phyloP scores from a whole-genome alignment of 345 rosid species.

The Xanthoceras sorbifolium region DNA sequence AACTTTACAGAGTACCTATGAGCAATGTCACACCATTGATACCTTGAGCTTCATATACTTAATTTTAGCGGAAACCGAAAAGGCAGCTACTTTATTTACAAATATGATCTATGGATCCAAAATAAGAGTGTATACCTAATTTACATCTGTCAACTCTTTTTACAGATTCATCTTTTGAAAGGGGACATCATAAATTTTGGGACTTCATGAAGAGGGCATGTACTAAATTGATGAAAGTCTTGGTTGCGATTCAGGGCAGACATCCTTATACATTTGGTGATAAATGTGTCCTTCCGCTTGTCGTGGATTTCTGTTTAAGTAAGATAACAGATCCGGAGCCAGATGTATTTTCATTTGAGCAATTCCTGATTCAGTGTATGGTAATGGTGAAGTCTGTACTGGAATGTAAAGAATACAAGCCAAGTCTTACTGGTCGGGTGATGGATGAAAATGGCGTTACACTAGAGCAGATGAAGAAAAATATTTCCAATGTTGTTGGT shows the following conservation, averaged over 20 bases:
- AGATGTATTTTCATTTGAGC: conserved; percentile 60
- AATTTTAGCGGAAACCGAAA: background rate
- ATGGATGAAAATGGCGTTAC: conserved; percentile 79
- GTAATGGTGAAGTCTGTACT: conserved; percentile 82
- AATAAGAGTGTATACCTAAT: conserved; percentile 9
- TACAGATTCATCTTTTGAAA: conserved; percentile 82
- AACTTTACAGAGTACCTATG: too few relatives aligned
- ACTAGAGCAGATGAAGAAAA: conserved; percentile 81
- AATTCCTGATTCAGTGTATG: conserved; percentile 94
- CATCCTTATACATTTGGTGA: conserved; percentile 98
- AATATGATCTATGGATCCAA: background rate
- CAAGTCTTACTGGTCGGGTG: conserved; percentile 80
- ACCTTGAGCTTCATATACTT: background rate
- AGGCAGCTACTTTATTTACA: background rate
- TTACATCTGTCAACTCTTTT: conserved; percentile 9
- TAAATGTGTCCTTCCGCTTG: conserved; percentile 73
- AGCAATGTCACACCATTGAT: background rate
- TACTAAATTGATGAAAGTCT: conserved; percentile 89
- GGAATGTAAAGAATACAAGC: conserved; percentile 97
- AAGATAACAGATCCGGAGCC: conserved; percentile 77
- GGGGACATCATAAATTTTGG: conserved; percentile 62
- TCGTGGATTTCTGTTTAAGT: conserved; percentile 88
- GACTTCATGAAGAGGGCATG: conserved; percentile 84
- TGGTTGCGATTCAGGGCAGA: conserved; percentile 76
- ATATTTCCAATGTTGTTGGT: conserved; percentile 64